A percentile compares a stretch with the other conserved stretches of the same genome.
These are phyloP conservation scores for Citrus sinensis DNA, from an alignment of 345 rosid genomes.

Conservation along the genomic window DVS_A1.0 CM039162.1:1226001-1226500, in stretches of 20 bases:
- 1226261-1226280: not conserved
- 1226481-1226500: conserved; percentile 10
- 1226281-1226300: conserved; percentile 18
- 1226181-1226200: not conserved
- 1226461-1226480: not conserved
- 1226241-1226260: not conserved
- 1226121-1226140: not conserved
- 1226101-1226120: not conserved
- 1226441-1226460: not conserved
- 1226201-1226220: not conserved
- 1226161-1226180: not conserved
- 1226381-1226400: conserved; percentile 73
- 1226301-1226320: conserved; percentile 98
- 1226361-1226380: conserved; percentile 88
- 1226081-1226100: not conserved
- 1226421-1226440: conserved; percentile 38
- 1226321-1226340: conserved; percentile 89
- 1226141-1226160: not conserved
- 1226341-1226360: conserved; percentile 90
- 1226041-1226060: not conserved
- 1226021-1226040: not conserved
- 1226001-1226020: not conserved
- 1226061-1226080: not conserved
- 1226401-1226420: conserved; percentile 76
- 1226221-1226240: not conserved